phyloP scores from a whole-genome alignment of 495 filamentous ascomycete genomes.

The Neurospora sp. region DNA sequence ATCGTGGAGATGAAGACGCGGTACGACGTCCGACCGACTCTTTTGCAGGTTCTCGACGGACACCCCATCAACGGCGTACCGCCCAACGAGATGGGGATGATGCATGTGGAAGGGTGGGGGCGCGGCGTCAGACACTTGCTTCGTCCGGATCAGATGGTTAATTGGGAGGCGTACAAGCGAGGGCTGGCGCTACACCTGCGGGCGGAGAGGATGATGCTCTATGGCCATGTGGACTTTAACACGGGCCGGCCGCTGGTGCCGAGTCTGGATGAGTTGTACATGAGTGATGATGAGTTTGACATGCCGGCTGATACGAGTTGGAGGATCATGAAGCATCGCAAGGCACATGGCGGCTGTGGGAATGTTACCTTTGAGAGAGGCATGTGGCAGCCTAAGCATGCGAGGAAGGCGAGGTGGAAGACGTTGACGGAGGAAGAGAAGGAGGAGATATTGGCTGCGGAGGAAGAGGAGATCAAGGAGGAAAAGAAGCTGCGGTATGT shows the following conservation, averaged over 20 bases:
- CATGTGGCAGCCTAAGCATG: conserved; percentile 28
- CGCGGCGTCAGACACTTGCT: conserved; percentile 29
- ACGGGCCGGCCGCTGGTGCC: conserved; percentile 30
- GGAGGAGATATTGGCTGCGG: conserved; percentile 15
- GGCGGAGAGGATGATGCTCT: conserved; percentile 41
- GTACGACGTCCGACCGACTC: conserved; percentile 21
- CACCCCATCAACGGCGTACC: conserved; percentile 38
- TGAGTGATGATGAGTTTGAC: conserved; percentile 28
- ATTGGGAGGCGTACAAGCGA: conserved; percentile 38
- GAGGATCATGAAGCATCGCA: conserved; percentile 2
- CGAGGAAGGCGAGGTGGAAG: conserved; percentile 23
- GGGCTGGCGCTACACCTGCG: conserved; percentile 36
- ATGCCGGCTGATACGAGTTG: conserved; percentile 3
- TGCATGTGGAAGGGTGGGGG: conserved; percentile 45
- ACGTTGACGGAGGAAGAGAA: conserved; percentile 15
- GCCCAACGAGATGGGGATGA: conserved; percentile 34
- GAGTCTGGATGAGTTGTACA: conserved; percentile 34
- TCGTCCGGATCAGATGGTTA: conserved; percentile 47
- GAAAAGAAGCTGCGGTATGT: neutral
- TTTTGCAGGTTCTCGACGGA: neutral
- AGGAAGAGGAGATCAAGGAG: conserved; percentile 6
- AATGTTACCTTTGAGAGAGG: conserved; percentile 21
- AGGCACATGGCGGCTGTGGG: conserved; percentile 17
- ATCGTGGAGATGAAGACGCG: conserved; percentile 35
- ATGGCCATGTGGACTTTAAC: conserved; percentile 40